Conservation (phyloP, 768 basidiomycete species). For the Mycena indigotica region DNA sequence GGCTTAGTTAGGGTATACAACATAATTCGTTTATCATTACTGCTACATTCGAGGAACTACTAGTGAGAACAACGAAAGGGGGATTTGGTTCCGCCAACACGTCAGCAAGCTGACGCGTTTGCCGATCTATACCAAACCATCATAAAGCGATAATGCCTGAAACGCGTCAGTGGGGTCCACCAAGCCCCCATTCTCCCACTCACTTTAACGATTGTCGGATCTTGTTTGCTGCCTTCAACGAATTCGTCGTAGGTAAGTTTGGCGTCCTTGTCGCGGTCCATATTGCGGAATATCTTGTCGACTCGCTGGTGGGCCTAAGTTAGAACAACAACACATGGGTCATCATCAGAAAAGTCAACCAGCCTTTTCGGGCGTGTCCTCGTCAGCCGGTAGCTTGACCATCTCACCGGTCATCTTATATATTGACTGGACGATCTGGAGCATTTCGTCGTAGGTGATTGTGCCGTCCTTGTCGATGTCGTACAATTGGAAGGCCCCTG, state of each 20-base stretch:
- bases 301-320: slow-evolving; percentile 67
- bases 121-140: slow-evolving; percentile 76
- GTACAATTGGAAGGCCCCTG: slow-evolving; percentile 99
- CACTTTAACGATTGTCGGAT: slow-evolving; percentile 98
- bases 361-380: slow-evolving; percentile 99
- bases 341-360: slow-evolving; percentile 3
- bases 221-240: slow-evolving; percentile 97
- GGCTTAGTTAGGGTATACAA: slow-evolving; percentile 29
- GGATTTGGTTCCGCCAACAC: slow-evolving; percentile 12
- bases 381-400: slow-evolving; percentile 97
- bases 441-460: slow-evolving; percentile 99
- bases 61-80: too few species aligned
- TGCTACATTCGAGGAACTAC: too few species aligned
- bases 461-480: slow-evolving; percentile 98
- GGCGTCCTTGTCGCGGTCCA: slow-evolving; percentile 96
- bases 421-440: slow-evolving; percentile 95
- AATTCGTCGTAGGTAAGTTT: slow-evolving; percentile 95
- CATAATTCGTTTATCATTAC: background rate
- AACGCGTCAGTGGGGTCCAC: slow-evolving; percentile 15
- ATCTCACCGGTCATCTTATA: slow-evolving; percentile 99
- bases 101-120: slow-evolving; percentile 11
- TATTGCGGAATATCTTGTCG: slow-evolving; percentile 97
- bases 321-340: slow-evolving; percentile 13
- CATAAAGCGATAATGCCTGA: slow-evolving; percentile 92
- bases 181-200: slow-evolving; percentile 13